A percentile compares a stretch with the other conserved stretches of the same genome.
Conservation (phyloP, 2,329 filamentous ascomycete species). For the Nigrograna mackinnonii region DNA sequence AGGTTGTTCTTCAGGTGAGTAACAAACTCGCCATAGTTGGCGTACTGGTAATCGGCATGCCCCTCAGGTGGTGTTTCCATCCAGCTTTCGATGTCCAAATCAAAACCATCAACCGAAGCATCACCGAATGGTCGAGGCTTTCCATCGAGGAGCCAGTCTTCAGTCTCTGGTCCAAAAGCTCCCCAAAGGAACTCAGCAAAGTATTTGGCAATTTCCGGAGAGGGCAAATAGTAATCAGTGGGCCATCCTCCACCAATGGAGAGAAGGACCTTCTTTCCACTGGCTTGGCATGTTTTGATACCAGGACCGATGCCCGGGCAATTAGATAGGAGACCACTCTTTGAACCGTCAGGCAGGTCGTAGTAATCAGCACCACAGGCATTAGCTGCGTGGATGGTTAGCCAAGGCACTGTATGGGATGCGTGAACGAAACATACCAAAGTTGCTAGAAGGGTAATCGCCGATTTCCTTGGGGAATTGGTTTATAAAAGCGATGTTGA, state of each 20-base stretch:
- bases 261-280: constrained; percentile 44
- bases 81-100: constrained; percentile 51
- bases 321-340: constrained; percentile 45
- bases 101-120: constrained; percentile 55
- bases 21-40: constrained; percentile 54
- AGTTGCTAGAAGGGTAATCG: constrained; percentile 58
- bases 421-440: constrained; percentile 49
- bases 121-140: constrained; percentile 53
- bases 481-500: constrained; percentile 61
- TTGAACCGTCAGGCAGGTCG: constrained; percentile 37
- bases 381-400: constrained; percentile 33
- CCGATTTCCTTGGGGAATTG: constrained; percentile 53
- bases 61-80: constrained; percentile 18
- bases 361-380: constrained; percentile 52
- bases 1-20: constrained; percentile 47
- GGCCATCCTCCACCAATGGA: constrained; percentile 52
- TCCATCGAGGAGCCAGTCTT: constrained; percentile 28
- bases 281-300: constrained; percentile 34
- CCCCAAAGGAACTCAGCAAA: constrained; percentile 56
- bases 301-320: constrained; percentile 47
- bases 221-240: constrained; percentile 47
- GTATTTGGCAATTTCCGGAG: constrained; percentile 42
- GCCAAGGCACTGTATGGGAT: too few relatives aligned
- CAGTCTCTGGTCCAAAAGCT: constrained; percentile 51
- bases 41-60: constrained; percentile 34